Conservation (phyloP, 1,284 basidiomycete genomes). For the Papiliotrema flavescens region DNA sequence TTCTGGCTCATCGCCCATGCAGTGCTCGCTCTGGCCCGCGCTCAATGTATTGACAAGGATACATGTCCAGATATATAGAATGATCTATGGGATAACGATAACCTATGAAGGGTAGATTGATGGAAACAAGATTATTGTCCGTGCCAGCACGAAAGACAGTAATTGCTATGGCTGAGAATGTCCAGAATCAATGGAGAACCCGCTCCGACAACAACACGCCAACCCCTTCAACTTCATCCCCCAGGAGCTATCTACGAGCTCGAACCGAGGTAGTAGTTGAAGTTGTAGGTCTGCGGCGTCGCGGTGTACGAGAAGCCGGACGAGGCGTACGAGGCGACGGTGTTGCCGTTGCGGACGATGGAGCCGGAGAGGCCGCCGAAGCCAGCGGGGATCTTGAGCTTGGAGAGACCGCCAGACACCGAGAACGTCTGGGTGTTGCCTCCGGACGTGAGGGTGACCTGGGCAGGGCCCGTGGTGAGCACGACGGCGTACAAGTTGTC, state of each 20-base stretch:
- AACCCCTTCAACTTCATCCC: not conserved
- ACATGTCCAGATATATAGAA: too few species aligned
- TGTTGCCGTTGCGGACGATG: conserved; percentile 29
- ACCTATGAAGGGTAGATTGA: not conserved
- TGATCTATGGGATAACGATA: not conserved
- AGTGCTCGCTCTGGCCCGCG: too few species aligned
- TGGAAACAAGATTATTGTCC: conserved; percentile 1
- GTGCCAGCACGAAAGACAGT: conserved; percentile 3
- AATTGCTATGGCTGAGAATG: not conserved
- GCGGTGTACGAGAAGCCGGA: conserved; percentile 32
- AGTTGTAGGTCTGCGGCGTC: conserved; percentile 41
- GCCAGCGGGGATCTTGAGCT: conserved; percentile 32
- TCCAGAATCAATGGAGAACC: not conserved
- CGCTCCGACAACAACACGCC: not conserved
- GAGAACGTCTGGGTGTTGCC: conserved; percentile 23
- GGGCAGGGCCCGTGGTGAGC: conserved; percentile 57
- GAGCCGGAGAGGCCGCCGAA: conserved; percentile 32
- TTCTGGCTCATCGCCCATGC: too few species aligned
- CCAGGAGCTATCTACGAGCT: not conserved
- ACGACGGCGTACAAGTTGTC: conserved; percentile 63
- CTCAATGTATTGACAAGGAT: too few species aligned
- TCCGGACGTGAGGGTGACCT: conserved; percentile 53
- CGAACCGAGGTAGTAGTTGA: conserved; percentile 43
- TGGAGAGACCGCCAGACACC: conserved; percentile 36
- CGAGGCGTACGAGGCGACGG: conserved; percentile 32